Percentiles rank a stretch among this genome's conserved stretches.
phyloP scores from a whole-genome alignment of 805 yeast genomes.

The Kodamaea hsintzibuensis region DNA sequence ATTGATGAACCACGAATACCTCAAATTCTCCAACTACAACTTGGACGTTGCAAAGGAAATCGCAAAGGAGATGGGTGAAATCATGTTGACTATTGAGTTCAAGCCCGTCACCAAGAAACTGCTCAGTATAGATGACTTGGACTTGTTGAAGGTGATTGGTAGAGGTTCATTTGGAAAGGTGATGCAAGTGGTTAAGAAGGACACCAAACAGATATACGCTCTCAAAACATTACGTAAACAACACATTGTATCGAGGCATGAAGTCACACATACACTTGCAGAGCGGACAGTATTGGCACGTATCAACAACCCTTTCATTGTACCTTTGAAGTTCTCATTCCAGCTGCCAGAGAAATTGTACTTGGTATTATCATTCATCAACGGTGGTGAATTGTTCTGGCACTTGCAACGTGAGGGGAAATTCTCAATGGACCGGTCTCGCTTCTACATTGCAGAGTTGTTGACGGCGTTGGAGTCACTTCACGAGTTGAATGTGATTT shows the following conservation, averaged over 20 bases:
- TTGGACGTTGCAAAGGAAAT: conserved; percentile 39
- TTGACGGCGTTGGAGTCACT: conserved; percentile 89
- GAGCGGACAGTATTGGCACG: conserved; percentile 94
- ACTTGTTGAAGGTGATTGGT: conserved; percentile 90
- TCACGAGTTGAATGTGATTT: conserved; percentile 89
- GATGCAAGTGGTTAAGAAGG: conserved; percentile 96
- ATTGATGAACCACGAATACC: conserved; percentile 60
- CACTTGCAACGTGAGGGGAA: conserved; percentile 90
- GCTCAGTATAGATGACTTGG: conserved; percentile 87
- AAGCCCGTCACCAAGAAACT: conserved; percentile 63
- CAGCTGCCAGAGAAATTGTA: conserved; percentile 96
- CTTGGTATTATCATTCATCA: conserved; percentile 86
- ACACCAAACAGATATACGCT: conserved; percentile 93
- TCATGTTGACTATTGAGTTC: conserved; percentile 67
- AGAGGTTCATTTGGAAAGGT: conserved; percentile 98
- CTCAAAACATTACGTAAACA: conserved; percentile 91
- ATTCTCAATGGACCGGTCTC: conserved; percentile 83
- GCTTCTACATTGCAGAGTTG: conserved; percentile 93
- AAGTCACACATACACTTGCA: conserved; percentile 94
- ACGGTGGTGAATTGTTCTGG: conserved; percentile 95
- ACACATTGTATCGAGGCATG: conserved; percentile 90
- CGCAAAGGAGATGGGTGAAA: conserved; percentile 45
- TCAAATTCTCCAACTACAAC: conserved; percentile 39
- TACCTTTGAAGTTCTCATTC: conserved; percentile 92
- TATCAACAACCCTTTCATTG: conserved; percentile 92